Evolutionary conservation across 192 early-diverging fungal genomes (phyloP), one percentile per base, ranked within the genome.

Genomic region (Dispira parvispora): DNA sequence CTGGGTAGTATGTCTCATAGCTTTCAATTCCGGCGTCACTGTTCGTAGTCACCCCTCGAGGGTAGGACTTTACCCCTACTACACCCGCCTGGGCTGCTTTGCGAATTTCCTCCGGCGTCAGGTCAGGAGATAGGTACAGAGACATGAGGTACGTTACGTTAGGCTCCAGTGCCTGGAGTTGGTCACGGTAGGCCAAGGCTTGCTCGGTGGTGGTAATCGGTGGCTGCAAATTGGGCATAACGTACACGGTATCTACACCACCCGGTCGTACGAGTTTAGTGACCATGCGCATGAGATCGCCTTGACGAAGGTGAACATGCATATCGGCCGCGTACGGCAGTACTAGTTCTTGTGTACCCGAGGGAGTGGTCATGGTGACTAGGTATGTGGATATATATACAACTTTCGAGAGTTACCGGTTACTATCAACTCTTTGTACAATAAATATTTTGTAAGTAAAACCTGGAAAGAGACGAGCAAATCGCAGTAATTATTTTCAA

Each of bases 11-110:
- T 14, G 69, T 63, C 43, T 84, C 79, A 69, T 92, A 92, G 67
- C 75, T 80, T 69, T 94, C 91, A 60, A 99, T 94, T 46, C 96
- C 96, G 57, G 83, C 81, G 62, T 96, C 94, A 65, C 86, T 89
- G 82, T 99, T 96, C 46, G 96, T 99, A 0, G 96, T 99, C 14
- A 99, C 96, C 28, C 94, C 94, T 32, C 91, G 83, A 23, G 92
- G 91, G 69, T 94, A 96, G 42, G 88, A 88, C 70, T 93, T 94
- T 32, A 96, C 91, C 49, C 88, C 92, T 11, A 77, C 81, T 58
- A 99, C 82, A 21, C 94, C 94, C 12, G 86, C 83, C 55, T 78
- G 75, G 18, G 83, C 83, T 0, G 96, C 96, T 67, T 87, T 87
- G 55, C 71, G 66, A 60, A 96, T 88, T 69, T 96, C 96, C 28